phyloP scores from a whole-genome alignment of 495 filamentous ascomycete genomes.

The Penicillium waksmanii region DNA sequence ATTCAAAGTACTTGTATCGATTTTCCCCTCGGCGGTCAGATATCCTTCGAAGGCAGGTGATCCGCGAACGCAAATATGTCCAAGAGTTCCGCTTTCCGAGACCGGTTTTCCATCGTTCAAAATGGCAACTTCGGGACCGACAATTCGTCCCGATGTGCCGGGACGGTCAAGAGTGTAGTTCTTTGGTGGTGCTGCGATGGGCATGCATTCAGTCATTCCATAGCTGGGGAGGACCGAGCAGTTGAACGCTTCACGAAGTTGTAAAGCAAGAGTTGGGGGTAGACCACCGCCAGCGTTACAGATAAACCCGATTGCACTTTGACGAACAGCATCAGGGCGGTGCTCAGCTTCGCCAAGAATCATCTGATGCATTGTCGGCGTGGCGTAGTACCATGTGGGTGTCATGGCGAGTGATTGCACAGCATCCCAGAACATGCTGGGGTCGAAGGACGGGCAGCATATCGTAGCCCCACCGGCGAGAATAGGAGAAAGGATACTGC shows the following conservation, averaged over 20 bases:
- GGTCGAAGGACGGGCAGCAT: slow-evolving; percentile 49
- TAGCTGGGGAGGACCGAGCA: slow-evolving; percentile 49
- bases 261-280: slow-evolving; percentile 41
- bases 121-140: slow-evolving; percentile 46
- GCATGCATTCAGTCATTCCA: slow-evolving; percentile 56
- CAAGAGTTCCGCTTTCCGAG: slow-evolving; percentile 26
- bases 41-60: slow-evolving; percentile 49
- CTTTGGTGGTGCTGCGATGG: slow-evolving; percentile 43
- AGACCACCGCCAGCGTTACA: slow-evolving; percentile 51
- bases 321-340: slow-evolving; percentile 33
- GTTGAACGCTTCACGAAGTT: slow-evolving; percentile 41
- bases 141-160: slow-evolving; percentile 47
- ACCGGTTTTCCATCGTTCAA: slow-evolving; percentile 26
- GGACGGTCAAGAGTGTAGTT: slow-evolving; percentile 43
- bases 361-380: slow-evolving; percentile 51
- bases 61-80: slow-evolving; percentile 48
- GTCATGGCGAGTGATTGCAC: slow-evolving; percentile 40
- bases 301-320: slow-evolving; percentile 44
- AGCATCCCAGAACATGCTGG: slow-evolving; percentile 53
- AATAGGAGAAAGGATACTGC: slow-evolving; percentile 45
- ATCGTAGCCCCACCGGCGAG: slow-evolving; percentile 46
- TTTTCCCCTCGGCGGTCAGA: slow-evolving; percentile 30
- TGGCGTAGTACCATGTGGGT: slow-evolving; percentile 52
- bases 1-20: slow-evolving; percentile 43
- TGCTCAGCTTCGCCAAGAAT: slow-evolving; percentile 38